Conservation (phyloP, 306 rosid species). For the Gillenia trifoliata region DNA sequence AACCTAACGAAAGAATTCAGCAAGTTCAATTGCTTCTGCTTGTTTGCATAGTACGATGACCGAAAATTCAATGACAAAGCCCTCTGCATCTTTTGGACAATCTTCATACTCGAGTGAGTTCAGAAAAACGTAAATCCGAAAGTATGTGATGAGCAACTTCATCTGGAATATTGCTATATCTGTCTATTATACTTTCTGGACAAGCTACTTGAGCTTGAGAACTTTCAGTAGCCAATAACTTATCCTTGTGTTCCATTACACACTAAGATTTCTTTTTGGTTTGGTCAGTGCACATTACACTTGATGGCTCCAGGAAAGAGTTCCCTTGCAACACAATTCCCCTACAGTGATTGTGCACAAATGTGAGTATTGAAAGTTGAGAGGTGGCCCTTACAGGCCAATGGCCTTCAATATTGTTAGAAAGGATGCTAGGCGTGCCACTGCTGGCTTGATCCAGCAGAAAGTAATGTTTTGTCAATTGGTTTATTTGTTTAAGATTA, state of each 20-base stretch:
- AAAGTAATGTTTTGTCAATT: too few species aligned
- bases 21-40: neutral
- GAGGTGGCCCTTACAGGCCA: too few species aligned
- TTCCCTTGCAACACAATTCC: too few species aligned
- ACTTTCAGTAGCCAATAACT: neutral
- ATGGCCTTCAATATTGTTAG: too few species aligned
- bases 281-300: too few species aligned
- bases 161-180: neutral
- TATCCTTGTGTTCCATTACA: neutral
- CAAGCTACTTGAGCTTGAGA: neutral
- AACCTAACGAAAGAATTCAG: neutral
- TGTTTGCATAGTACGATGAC: neutral
- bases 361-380: too few species aligned
- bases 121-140: neutral
- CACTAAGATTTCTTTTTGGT: too few species aligned
- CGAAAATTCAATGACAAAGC: neutral
- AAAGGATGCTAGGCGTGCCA: too few species aligned
- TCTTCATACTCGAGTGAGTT: neutral
- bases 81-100: neutral
- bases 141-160: neutral
- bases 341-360: too few species aligned
- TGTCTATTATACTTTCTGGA: neutral
- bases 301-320: too few species aligned
- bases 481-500: too few species aligned
- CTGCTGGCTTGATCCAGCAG: too few species aligned